phyloP scores from a whole-genome alignment of 176 grass and related monocot genomes.

The Thinopyrum elongatum region DNA sequence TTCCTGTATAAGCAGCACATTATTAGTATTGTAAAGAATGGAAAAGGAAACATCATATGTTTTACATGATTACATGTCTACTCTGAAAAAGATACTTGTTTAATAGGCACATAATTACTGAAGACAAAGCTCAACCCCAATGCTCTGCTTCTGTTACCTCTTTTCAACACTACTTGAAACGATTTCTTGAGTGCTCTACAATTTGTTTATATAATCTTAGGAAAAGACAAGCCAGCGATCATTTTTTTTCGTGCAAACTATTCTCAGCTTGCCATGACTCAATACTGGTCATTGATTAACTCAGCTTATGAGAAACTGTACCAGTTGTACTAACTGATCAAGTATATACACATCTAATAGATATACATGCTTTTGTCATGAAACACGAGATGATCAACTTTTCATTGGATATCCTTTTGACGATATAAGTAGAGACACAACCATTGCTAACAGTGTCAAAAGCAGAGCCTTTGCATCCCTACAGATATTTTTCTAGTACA shows the following conservation, averaged over 20 bases:
- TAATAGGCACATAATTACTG: not conserved
- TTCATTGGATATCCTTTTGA: constrained; percentile 24
- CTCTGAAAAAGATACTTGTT: not conserved
- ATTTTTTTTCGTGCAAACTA: not conserved
- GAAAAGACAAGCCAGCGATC: not conserved
- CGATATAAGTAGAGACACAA: not conserved
- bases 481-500: constrained; percentile 31
- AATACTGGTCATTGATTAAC: not conserved
- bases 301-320: not conserved
- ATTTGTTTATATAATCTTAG: not conserved
- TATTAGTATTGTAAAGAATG: not conserved
- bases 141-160: constrained; percentile 7
- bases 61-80: not conserved
- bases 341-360: not conserved
- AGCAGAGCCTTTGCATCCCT: constrained; percentile 14
- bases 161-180: not conserved
- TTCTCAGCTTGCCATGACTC: not conserved
- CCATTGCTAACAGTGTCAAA: constrained; percentile 22
- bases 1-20: constrained; percentile 47
- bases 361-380: not conserved
- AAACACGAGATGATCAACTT: constrained; percentile 17
- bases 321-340: not conserved
- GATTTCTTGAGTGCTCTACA: not conserved
- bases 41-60: not conserved
- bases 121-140: not conserved